Percentiles rank a stretch among this genome's conserved stretches.
These are phyloP conservation scores for Penicillium italicum DNA, from an alignment of 2,329 filamentous ascomycete genomes.

Conservation along the genomic window DNA sequence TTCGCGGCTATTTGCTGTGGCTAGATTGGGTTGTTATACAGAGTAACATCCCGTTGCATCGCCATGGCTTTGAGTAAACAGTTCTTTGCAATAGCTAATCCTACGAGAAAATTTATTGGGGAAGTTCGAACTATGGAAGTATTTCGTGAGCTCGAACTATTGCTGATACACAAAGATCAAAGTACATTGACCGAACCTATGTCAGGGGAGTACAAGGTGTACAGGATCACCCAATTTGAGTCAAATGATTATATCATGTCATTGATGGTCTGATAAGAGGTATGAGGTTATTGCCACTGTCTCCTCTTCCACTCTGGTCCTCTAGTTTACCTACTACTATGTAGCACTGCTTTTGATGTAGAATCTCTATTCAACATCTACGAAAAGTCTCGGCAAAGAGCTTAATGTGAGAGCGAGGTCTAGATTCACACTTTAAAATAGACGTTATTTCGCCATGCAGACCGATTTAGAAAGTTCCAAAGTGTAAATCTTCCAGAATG, in stretches of 20 bases:
- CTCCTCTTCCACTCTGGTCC: background rate
- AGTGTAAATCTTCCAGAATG: conserved; percentile 5
- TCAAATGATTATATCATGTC: background rate
- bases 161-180: background rate
- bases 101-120: background rate
- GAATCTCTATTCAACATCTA: background rate
- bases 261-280: background rate
- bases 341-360: background rate
- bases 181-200: background rate
- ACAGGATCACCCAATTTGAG: background rate
- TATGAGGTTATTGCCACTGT: background rate
- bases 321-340: background rate
- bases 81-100: background rate
- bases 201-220: background rate
- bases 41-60: background rate
- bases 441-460: background rate
- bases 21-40: conserved; percentile 1
- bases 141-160: background rate
- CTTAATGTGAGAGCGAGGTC: background rate
- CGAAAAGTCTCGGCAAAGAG: rapidly evolving
- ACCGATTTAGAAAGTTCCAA: background rate
- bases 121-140: background rate
- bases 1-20: background rate
- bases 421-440: background rate
- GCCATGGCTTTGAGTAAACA: background rate